Percentiles rank a stretch among this genome's conserved stretches.
Conservation (phyloP, 2,329 filamentous ascomycete species). For the Macroventuria anomochaeta region DNA sequence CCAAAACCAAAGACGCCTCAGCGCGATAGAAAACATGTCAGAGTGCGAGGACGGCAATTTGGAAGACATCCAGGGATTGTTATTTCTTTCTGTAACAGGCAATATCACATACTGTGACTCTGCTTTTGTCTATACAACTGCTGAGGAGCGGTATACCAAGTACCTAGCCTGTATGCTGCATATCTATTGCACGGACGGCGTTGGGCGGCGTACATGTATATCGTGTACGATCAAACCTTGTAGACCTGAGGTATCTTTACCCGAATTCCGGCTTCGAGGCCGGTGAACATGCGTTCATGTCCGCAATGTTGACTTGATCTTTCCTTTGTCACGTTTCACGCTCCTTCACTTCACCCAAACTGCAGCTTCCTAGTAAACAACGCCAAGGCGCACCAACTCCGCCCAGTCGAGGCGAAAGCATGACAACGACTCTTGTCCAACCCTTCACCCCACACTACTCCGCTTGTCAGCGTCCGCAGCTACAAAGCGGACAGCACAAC, state of each 20-base stretch:
- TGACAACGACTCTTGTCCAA: no score
- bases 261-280: not conserved
- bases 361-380: no score
- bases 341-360: not conserved
- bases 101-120: constrained; percentile 5
- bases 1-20: not conserved
- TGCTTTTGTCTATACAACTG: constrained; percentile 16
- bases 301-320: no score
- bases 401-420: no score
- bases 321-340: no score
- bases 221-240: constrained; percentile 5
- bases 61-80: not conserved
- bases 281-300: not conserved
- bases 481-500: no score
- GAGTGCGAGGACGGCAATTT: not conserved
- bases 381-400: no score
- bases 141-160: constrained; percentile 25
- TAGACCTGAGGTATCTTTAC: not conserved
- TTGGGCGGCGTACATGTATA: constrained; percentile 6
- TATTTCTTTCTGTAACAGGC: not conserved
- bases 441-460: no score
- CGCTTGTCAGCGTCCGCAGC: no score
- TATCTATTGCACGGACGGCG: constrained; percentile 13
- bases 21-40: constrained; percentile 10
- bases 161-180: constrained; percentile 12